Evolutionary conservation across 2,329 filamentous ascomycete species (phyloP).

Genomic region (Neurospora sp.): DNA sequence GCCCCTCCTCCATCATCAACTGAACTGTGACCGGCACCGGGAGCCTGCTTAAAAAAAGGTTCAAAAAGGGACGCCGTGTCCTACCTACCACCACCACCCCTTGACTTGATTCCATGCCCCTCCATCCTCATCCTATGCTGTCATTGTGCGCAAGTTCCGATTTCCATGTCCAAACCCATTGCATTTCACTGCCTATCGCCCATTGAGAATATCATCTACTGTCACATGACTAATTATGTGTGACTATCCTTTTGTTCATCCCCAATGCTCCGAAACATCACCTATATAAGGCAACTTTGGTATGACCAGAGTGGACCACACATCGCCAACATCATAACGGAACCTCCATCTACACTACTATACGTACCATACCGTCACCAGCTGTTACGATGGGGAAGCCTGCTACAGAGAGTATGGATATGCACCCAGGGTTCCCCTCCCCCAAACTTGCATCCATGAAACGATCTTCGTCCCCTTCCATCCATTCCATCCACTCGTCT

Average conservation of each 20-base stretch:
- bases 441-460: not conserved
- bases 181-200: not conserved
- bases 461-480: not conserved
- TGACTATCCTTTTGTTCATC: not conserved
- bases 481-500: too few relatives aligned
- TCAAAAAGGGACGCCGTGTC: not conserved
- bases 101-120: not conserved
- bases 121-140: slow-evolving; percentile 3
- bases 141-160: slow-evolving; percentile 1
- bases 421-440: not conserved
- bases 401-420: not conserved
- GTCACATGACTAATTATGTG: not conserved
- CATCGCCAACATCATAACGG: not conserved
- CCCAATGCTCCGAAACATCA: not conserved
- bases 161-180: not conserved
- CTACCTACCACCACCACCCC: not conserved
- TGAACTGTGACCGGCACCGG: not conserved
- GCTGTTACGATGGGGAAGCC: not conserved
- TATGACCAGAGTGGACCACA: not conserved
- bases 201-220: not conserved
- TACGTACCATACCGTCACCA: not conserved
- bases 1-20: not conserved
- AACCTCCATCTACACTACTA: too few relatives aligned
- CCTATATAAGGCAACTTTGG: not conserved
- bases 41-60: not conserved